Conservation (phyloP, 2,329 filamentous ascomycete species). For the Diaporthe sp. region DNA sequence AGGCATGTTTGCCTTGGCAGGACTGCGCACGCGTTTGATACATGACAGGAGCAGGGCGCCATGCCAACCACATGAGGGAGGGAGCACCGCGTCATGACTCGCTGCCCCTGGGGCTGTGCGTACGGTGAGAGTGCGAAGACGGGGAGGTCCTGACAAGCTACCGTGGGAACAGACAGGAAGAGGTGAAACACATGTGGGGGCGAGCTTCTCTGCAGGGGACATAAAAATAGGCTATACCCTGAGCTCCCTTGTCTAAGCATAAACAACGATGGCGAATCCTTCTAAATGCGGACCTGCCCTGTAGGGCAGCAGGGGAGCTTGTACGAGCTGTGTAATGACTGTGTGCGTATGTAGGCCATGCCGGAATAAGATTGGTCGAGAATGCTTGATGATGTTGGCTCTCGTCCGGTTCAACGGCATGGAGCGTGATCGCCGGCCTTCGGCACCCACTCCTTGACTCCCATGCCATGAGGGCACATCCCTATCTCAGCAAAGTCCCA, state of each 20-base stretch:
- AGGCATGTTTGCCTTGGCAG: conserved; percentile 5
- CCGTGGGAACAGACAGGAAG: conserved; percentile 5
- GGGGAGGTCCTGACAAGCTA: conserved; percentile 13
- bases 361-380: neutral
- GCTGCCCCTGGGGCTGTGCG: conserved; percentile 9
- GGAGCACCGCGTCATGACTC: conserved; percentile 20
- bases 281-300: conserved; percentile 22
- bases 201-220: neutral
- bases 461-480: neutral
- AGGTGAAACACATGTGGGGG: conserved; percentile 19
- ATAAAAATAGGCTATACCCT: conserved; percentile 14
- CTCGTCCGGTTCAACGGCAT: no score
- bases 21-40: conserved; percentile 18
- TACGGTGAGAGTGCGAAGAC: conserved; percentile 12
- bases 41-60: conserved; percentile 16
- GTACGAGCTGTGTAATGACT: neutral
- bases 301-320: conserved; percentile 20
- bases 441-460: neutral
- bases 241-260: conserved; percentile 19
- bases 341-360: neutral
- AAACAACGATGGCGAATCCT: conserved; percentile 15
- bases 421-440: no score
- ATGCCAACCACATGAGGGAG: conserved; percentile 3
- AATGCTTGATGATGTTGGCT: no score
- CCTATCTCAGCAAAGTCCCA: conserved; percentile 9